A percentile compares a stretch with the other conserved stretches of the same genome.
Conservation (phyloP, 148 eudicot species). For the Cornus suecica region DNA sequence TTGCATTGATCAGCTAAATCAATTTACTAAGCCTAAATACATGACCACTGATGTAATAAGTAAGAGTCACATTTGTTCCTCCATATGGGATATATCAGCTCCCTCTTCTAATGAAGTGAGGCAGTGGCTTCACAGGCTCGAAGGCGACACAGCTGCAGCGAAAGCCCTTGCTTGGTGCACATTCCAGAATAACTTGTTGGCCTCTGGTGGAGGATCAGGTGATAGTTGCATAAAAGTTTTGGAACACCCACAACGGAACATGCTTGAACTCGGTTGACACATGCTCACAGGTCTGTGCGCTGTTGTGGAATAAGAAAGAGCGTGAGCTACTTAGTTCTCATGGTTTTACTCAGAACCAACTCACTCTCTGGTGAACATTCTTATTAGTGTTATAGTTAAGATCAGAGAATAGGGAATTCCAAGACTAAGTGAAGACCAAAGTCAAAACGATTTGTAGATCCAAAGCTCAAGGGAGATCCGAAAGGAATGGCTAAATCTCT, state of each 20-base stretch:
- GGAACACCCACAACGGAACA: conserved; percentile 96
- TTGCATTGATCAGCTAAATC: too few species aligned
- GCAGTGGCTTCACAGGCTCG: conserved; percentile 85
- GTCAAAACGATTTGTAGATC: too few species aligned
- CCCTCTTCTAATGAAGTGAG: conserved; percentile 68
- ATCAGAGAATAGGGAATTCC: too few species aligned
- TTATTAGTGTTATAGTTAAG: too few species aligned
- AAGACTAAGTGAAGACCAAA: too few species aligned
- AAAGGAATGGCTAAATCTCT: too few species aligned
- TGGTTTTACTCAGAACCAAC: conserved; percentile 87
- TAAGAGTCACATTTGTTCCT: too few species aligned
- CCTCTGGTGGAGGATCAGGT: conserved; percentile 88
- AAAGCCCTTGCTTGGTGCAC: conserved; percentile 98
- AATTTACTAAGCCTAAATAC: too few species aligned
- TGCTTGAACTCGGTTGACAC: conserved; percentile 90
- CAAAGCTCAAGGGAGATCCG: too few species aligned
- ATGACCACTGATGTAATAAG: too few species aligned
- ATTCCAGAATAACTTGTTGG: conserved; percentile 82
- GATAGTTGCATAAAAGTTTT: conserved; percentile 85
- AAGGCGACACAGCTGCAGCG: conserved; percentile 91
- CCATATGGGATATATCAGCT: conserved; percentile 78
- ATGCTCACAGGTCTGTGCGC: conserved; percentile 85
- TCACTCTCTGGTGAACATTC: conserved; percentile 88
- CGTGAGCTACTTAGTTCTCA: conserved; percentile 89
- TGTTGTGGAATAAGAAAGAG: conserved; percentile 90